A percentile compares a stretch with the other conserved stretches of the same genome.
Evolutionary conservation across 306 rosid genomes (phyloP).

Genomic region (Vigna trinervia): DNA sequence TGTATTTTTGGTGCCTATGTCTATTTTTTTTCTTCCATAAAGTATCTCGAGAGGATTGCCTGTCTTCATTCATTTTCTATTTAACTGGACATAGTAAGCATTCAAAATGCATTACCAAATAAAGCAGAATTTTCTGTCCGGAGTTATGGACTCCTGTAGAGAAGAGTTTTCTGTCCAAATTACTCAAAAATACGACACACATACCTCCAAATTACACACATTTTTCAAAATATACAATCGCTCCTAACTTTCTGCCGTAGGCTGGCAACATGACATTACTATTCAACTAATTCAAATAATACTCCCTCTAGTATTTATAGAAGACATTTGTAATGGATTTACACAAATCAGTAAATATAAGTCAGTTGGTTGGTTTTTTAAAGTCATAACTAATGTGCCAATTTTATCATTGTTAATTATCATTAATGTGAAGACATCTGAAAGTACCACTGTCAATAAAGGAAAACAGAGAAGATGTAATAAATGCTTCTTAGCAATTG

Average conservation of each 20-base stretch:
- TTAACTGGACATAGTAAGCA: slow-evolving; percentile 37
- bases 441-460: too few relatives aligned
- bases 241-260: not conserved
- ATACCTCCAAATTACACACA: not conserved
- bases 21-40: not conserved
- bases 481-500: too few relatives aligned
- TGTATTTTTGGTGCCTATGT: slow-evolving; percentile 1
- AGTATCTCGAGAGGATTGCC: slow-evolving; percentile 1
- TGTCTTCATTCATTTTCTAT: slow-evolving; percentile 11
- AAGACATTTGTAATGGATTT: too few relatives aligned
- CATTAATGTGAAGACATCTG: too few relatives aligned
- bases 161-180: not conserved
- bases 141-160: not conserved
- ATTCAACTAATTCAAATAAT: not conserved
- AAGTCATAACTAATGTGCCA: too few relatives aligned
- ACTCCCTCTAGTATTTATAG: too few relatives aligned
- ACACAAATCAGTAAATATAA: too few relatives aligned
- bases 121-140: not conserved
- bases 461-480: too few relatives aligned
- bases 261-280: not conserved
- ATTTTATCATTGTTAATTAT: too few relatives aligned
- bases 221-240: not conserved
- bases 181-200: not conserved
- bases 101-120: slow-evolving; percentile 5
- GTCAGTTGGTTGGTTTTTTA: too few relatives aligned